Evolutionary conservation across 2,329 filamentous ascomycete species (phyloP).

Genomic region (Scolecobasidium constrictum): DNA sequence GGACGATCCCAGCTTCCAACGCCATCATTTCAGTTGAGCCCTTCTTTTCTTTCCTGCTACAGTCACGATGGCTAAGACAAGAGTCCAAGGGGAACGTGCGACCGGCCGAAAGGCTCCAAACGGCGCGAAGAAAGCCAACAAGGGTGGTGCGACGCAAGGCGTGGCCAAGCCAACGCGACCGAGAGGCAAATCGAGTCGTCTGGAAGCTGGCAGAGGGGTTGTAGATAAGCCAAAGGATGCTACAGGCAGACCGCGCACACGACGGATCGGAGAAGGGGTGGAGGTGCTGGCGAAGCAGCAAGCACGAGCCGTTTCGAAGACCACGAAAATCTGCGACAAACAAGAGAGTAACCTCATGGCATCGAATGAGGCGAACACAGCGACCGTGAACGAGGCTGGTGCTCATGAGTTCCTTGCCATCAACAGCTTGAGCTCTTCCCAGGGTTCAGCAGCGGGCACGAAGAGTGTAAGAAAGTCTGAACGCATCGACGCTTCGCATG

Average conservation of each 20-base stretch:
- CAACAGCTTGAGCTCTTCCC: slow-evolving; percentile 11
- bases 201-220: slow-evolving; percentile 11
- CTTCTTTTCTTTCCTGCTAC: slow-evolving; percentile 8
- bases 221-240: slow-evolving; percentile 12
- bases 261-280: slow-evolving; percentile 11
- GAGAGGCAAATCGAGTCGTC: slow-evolving; percentile 13
- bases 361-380: slow-evolving; percentile 10
- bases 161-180: slow-evolving; percentile 11
- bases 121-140: slow-evolving; percentile 11
- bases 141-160: slow-evolving; percentile 10
- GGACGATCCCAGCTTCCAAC: slow-evolving; percentile 6
- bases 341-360: slow-evolving; percentile 10
- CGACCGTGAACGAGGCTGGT: slow-evolving; percentile 10
- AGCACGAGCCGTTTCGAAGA: slow-evolving; percentile 9
- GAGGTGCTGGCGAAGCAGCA: slow-evolving; percentile 12
- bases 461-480: slow-evolving; percentile 12
- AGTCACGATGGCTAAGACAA: slow-evolving; percentile 10
- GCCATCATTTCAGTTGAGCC: slow-evolving; percentile 4
- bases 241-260: slow-evolving; percentile 11
- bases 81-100: slow-evolving; percentile 9
- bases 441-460: slow-evolving; percentile 8
- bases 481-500: slow-evolving; percentile 10
- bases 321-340: slow-evolving; percentile 7
- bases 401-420: slow-evolving; percentile 11
- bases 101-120: slow-evolving; percentile 10